Evolutionary conservation across 805 yeast genomes (phyloP), one percentile per base, ranked within the genome.

Genomic region (Wickerhamiella qilinensis): DNA sequence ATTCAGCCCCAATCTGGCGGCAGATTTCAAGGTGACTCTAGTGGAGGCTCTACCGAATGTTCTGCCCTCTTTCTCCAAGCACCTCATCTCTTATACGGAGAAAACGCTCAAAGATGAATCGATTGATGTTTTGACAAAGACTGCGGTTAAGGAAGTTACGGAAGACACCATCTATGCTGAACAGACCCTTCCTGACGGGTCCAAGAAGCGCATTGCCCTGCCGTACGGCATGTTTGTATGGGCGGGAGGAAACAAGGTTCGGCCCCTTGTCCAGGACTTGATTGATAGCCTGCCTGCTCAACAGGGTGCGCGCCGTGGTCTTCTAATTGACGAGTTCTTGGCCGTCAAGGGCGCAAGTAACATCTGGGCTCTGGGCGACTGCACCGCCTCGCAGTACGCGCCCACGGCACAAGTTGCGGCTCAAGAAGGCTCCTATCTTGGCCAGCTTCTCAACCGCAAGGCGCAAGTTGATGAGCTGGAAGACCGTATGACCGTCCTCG

Each of bases 331-430:
- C 61, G 94, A 83, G 40, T 77, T 71, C 58, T 64, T 84, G 46
- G 77, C 77, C 55, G 75, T 88, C 24, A 75, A 81, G 53, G 97
- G 97, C 56, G 69, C 84, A 32, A 68, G 68, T 50, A 81, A 81
- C 52, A 75, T 88, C 49, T 88, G 69, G 60, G 96, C 94, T 36
- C 63, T 86, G 41, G 97, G 97, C 58, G 97, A 86, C 65, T 86
- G 96, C 65, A 82, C 96, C 29, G 67, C 72, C 44, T 81, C 91
- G 46, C 82, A 82, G 57, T 75, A 74, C 50, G 91, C 94, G 32
- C 96, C 96, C 50, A 86, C 97, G 45, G 97, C 96, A 20, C 96
- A 86, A 68, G 96, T 85, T 40, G 97, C 97, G 31, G 75, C 84
- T 63, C 96, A 86, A 67, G 83, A 86, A 63, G 96, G 95, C 58